Base-by-base conservation (phyloP, 345 rosid genomes). In the Hibiscus tridactylites region DNA sequence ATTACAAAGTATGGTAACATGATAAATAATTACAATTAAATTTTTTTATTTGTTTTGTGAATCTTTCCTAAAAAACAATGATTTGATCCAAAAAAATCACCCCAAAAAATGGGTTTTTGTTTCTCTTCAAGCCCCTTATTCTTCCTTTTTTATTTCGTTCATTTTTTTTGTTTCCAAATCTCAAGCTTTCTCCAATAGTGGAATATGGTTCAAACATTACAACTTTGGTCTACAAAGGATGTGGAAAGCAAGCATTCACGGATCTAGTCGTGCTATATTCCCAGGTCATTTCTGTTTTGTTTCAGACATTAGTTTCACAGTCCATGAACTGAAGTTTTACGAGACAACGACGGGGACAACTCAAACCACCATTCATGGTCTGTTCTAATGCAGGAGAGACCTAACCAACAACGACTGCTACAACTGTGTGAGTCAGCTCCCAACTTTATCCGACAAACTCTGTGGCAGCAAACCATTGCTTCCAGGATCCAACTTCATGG, bases 301-400 rank as follows among this genome's bases (percentile, higher is more conserved):
- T 86, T 74, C 92, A 96, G 35, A 81, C 96, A 46, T 67, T 96
- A 73, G 96, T 96, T 75, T 74, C 90, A 16, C 96, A 91, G 67
- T 90, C 98, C 61, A 85, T 92, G 21, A 89, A 78, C 68, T 87
- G 52, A 92, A 84, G 81, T 96, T 92, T 85, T 96, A 72, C 81
- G 88, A 96, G 69, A 88, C 97, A 73, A 88, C 97, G 9, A 75
- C 95, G 0, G 98, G 97, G 0, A 80, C 89, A 0, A 85, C 85
- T 78, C 96, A 89, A 74, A 84, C 90, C 24, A 77, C 82, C 64
- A 91, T 96, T 46, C 89, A 86, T 52, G 99, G 99, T n/a, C 88
- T 96, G 19, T 96, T 92, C 70, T 98, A 96, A 79, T 96, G 99
- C 68, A 83, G 98, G 72, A 98, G 98, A 37, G 99, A 96, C 78